Evolutionary conservation across 2,329 filamentous ascomycete species (phyloP).

Genomic region (Diatrype stigma): DNA sequence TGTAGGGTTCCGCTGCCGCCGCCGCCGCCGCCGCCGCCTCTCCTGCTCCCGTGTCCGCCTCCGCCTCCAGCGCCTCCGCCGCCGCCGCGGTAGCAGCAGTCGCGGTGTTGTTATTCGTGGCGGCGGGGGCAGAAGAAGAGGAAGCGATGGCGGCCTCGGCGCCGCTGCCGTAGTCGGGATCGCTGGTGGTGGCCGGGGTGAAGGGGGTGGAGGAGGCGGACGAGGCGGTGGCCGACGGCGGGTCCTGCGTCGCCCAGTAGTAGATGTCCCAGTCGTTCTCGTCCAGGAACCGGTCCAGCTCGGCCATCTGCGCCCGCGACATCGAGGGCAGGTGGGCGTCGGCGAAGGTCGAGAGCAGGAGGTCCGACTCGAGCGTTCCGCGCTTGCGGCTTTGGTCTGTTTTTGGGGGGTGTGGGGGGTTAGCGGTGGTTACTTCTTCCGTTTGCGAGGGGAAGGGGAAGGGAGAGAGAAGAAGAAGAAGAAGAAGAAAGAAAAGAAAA

Average conservation of each 20-base stretch:
- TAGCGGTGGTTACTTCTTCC: not conserved
- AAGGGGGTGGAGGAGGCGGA: constrained; percentile 35
- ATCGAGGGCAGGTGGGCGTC: constrained; percentile 72
- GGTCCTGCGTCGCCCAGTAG: constrained; percentile 95
- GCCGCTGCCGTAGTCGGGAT: constrained; percentile 20
- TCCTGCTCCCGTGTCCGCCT: constrained; percentile 21
- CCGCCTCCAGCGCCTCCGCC: constrained; percentile 21
- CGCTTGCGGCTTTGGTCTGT: constrained; percentile 95
- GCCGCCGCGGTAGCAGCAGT: constrained; percentile 14
- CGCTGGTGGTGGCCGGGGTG: constrained; percentile 39
- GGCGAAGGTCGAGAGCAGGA: constrained; percentile 94
- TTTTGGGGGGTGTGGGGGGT: not conserved
- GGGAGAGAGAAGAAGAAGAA: constrained; percentile 5
- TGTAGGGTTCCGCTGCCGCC: constrained; percentile 23
- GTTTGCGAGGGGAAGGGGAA: constrained; percentile 1
- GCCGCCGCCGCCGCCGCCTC: constrained; percentile 28
- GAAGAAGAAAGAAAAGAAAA: constrained; percentile 4
- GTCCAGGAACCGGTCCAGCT: constrained; percentile 92
- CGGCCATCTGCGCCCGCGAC: constrained; percentile 65
- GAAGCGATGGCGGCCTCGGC: constrained; percentile 11
- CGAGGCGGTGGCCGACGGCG: constrained; percentile 52
- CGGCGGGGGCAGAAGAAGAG: constrained; percentile 6
- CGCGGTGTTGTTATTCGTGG: constrained; percentile 23
- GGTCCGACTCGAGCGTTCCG: constrained; percentile 91
- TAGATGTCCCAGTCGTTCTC: constrained; percentile 99